phyloP scores from a whole-genome alignment of 2,329 filamentous ascomycete species.

The Diaporthe sp. region DNA sequence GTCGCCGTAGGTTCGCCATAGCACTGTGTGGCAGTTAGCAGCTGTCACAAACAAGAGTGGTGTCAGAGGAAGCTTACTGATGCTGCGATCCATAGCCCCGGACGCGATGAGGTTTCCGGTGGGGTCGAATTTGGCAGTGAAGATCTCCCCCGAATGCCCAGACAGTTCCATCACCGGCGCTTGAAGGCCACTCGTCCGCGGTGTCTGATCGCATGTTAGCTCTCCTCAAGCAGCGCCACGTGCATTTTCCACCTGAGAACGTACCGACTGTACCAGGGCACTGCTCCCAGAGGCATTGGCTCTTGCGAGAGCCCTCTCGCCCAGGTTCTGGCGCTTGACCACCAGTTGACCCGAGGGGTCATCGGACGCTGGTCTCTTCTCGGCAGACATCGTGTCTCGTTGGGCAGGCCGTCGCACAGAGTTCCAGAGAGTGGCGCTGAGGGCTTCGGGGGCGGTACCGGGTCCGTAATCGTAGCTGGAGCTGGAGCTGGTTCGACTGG shows the following conservation, averaged over 20 bases:
- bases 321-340: slow-evolving; percentile 87
- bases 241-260: slow-evolving; percentile 38
- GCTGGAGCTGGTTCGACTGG: not conserved
- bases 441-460: not conserved
- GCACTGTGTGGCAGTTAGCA: slow-evolving; percentile 63
- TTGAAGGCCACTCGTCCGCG: slow-evolving; percentile 84
- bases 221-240: slow-evolving; percentile 35
- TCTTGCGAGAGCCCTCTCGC: slow-evolving; percentile 59
- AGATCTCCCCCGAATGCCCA: slow-evolving; percentile 86
- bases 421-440: not conserved
- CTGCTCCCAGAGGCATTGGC: slow-evolving; percentile 59
- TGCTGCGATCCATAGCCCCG: slow-evolving; percentile 92
- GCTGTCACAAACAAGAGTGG: not conserved
- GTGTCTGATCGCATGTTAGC: slow-evolving; percentile 63
- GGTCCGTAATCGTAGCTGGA: not conserved
- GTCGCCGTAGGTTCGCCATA: slow-evolving; percentile 92
- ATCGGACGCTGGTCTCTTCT: slow-evolving; percentile 91
- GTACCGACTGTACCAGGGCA: slow-evolving; percentile 63
- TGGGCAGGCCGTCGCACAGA: slow-evolving; percentile 31
- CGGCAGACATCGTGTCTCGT: slow-evolving; percentile 77
- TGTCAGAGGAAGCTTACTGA: slow-evolving; percentile 67
- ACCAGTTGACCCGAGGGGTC: slow-evolving; percentile 84
- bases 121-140: slow-evolving; percentile 89
- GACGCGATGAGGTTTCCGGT: slow-evolving; percentile 91
- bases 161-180: slow-evolving; percentile 95